Evolutionary conservation across 352 stramenopile genomes (phyloP), one percentile per base, ranked within the genome.

Genomic region (Globisporangium cystogenes): DNA sequence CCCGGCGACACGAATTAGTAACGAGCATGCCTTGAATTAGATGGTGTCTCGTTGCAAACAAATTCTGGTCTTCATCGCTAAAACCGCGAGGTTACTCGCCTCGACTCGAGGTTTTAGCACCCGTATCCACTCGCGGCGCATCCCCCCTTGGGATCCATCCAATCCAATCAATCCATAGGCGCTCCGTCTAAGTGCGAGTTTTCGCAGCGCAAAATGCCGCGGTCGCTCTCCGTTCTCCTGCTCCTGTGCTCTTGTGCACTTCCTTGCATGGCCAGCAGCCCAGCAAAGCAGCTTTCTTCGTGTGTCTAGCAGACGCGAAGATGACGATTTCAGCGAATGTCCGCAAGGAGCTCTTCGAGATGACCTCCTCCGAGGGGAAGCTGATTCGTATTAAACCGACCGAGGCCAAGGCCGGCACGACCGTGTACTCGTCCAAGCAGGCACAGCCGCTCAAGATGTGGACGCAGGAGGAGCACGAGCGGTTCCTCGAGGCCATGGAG

Each of bases 281-380:
- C 10, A 45, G 18, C 40, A 45, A 45, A 45, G 40, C 40, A 45
- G 24, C 41, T 46, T 61, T 50, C 47, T 59, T 63, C 56, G 54
- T 64, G 40, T 11, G 40, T 60, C 48, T 43, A 50, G 48, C 50
- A 45, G 37, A 39, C 41, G 72, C 54, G 37, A 83, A 64, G 40
- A 91, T 91, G 81, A 91, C 81, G 62, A 91, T 91, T 59, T 91
- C 81, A 53, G 81, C 81, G 18, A 91, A 87, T 63, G 81, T 91
- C 53, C 77, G 81, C 53, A 91, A 89, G 70, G 81, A 91, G 62
- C 65, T 91, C 55, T 91, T 91, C 65, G 78, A 91, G 67, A 86
- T 91, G 70, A 83, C 74, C 18, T 78, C 78, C 49, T 73, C 64
- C 49, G 81, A 89, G 68, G 78, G 77, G 36, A 86, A 87, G 57